phyloP scores from a whole-genome alignment of 2,329 filamentous ascomycete species.

The Dichotomopilus funicola region DNA sequence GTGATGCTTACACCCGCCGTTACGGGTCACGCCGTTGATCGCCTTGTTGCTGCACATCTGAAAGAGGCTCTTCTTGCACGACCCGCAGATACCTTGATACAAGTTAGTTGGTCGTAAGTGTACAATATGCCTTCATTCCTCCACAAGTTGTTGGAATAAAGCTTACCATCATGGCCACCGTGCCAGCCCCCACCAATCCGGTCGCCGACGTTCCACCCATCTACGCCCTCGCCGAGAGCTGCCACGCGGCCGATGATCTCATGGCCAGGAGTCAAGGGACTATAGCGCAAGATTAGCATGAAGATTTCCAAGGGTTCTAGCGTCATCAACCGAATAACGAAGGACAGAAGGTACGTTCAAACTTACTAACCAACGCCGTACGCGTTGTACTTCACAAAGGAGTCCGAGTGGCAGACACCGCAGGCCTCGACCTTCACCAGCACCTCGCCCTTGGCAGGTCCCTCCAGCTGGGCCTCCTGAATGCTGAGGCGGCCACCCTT shows the following conservation, averaged over 20 bases:
- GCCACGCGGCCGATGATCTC: constrained; percentile 56
- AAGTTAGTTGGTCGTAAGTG: neutral
- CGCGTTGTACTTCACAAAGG: constrained; percentile 27
- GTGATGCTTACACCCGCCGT: constrained; percentile 51
- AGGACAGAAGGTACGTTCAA: constrained; percentile 24
- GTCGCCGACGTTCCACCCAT: constrained; percentile 55
- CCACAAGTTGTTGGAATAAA: neutral
- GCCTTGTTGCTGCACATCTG: constrained; percentile 60
- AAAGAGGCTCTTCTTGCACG: constrained; percentile 57
- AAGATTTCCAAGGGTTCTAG: constrained; percentile 10
- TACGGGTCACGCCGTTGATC: constrained; percentile 58
- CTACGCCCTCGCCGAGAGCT: constrained; percentile 44
- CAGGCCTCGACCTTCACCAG: constrained; percentile 57
- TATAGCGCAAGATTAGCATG: neutral
- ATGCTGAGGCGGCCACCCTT: constrained; percentile 41
- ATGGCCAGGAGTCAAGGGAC: constrained; percentile 45
- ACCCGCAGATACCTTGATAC: constrained; percentile 43
- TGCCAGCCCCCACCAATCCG: constrained; percentile 64
- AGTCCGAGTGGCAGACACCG: constrained; percentile 54
- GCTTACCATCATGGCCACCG: constrained; percentile 49
- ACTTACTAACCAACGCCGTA: constrained; percentile 26
- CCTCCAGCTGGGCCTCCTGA: constrained; percentile 44
- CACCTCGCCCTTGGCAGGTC: constrained; percentile 34
- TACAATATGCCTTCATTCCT: neutral
- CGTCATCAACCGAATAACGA: neutral